Percentiles rank a stretch among this genome's conserved stretches.
Conservation (phyloP, 306 rosid genomes). For the Vigna trinervia region DNA sequence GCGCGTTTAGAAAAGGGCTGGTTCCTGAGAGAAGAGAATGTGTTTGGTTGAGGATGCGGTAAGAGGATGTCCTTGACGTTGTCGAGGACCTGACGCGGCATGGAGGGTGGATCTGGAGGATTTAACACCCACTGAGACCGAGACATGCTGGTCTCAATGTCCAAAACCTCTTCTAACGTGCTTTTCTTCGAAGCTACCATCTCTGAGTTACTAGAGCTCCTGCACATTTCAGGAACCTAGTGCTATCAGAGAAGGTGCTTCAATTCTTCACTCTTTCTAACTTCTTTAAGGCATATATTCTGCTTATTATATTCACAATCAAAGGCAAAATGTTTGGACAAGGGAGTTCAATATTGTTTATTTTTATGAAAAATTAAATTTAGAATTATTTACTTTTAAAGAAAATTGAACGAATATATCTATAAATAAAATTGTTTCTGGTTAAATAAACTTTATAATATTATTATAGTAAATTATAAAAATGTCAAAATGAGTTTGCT, state of each 20-base stretch:
- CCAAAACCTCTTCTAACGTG: conserved; percentile 35
- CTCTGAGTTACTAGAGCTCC: neutral
- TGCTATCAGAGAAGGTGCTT: conserved; percentile 21
- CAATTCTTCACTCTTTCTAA: neutral
- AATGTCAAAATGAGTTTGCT: neutral
- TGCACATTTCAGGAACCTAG: conserved; percentile 9
- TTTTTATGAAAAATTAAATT: no score
- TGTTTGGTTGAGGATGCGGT: conserved; percentile 26
- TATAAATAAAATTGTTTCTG: no score
- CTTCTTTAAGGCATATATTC: neutral
- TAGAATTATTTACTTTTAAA: neutral
- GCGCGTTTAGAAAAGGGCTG: conserved; percentile 40
- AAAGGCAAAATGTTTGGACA: no score
- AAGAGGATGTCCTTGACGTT: conserved; percentile 37
- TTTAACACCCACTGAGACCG: conserved; percentile 57
- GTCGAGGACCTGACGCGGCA: conserved; percentile 46
- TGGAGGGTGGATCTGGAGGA: conserved; percentile 68
- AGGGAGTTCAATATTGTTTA: neutral
- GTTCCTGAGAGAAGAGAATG: conserved; percentile 44
- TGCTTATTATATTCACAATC: neutral
- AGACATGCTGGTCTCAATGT: conserved; percentile 46
- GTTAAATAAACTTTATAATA: no score
- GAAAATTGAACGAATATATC: neutral
- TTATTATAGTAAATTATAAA: no score
- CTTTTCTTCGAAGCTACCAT: conserved; percentile 15